Percentiles rank a stretch among this genome's conserved stretches.
These are phyloP conservation scores for Mortierella polycephala DNA, from an alignment of 371 early-diverging fungal genomes.

Conservation along the genomic window DNA sequence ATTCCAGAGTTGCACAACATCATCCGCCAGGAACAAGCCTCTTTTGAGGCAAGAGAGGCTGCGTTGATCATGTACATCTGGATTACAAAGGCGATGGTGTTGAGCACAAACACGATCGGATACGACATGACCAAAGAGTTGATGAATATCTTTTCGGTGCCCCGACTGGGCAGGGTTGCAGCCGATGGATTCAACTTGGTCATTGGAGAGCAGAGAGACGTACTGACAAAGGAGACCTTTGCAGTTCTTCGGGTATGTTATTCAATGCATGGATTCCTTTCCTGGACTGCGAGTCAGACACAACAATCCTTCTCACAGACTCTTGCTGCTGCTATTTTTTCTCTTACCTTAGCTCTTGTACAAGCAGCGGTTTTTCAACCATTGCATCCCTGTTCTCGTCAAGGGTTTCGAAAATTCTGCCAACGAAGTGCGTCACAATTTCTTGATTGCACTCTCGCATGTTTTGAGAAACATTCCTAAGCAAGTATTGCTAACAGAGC, in stretches of 20 bases:
- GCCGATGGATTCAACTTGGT: conserved; percentile 77
- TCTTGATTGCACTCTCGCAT: conserved; percentile 85
- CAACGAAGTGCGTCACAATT: conserved; percentile 68
- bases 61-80: conserved; percentile 54
- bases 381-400: conserved; percentile 76
- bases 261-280: background rate
- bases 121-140: conserved; percentile 69
- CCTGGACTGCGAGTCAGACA: background rate
- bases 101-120: conserved; percentile 63
- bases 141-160: conserved; percentile 63
- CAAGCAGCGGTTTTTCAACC: conserved; percentile 86
- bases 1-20: conserved; percentile 39
- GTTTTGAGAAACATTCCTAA: conserved; percentile 84
- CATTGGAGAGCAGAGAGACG: conserved; percentile 72
- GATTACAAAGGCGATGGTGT: conserved; percentile 74
- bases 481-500: conserved; percentile 79
- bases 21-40: conserved; percentile 30
- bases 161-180: conserved; percentile 59
- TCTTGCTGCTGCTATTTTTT: background rate
- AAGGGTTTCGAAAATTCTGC: conserved; percentile 65
- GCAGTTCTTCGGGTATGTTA: conserved; percentile 69
- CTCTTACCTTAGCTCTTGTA: conserved; percentile 69
- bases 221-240: conserved; percentile 77
- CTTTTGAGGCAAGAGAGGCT: conserved; percentile 31
- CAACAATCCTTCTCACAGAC: background rate